Evolutionary conservation across 2,329 filamentous ascomycete genomes (phyloP).

Genomic region (Magnaporthiopsis rhizophila): DNA sequence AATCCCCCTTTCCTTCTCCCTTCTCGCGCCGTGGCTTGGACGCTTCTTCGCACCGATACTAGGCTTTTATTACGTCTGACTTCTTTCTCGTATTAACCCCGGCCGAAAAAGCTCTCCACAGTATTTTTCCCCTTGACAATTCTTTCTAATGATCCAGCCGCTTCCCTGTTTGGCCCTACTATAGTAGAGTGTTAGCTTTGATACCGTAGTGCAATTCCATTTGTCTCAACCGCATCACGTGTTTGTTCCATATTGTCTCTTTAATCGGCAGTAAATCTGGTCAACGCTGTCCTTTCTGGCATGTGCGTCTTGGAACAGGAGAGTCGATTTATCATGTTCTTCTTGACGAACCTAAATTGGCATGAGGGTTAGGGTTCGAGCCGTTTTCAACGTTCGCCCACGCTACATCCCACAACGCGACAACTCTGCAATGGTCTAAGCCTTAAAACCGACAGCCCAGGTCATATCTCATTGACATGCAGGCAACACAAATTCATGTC

Average conservation of each 20-base stretch:
- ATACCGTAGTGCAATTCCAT: not conserved
- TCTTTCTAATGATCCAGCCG: constrained; percentile 7
- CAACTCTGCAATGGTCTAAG: constrained; percentile 14
- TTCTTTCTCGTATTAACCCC: not conserved
- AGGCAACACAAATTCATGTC: not conserved
- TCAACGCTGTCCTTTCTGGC: not conserved
- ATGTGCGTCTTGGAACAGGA: not conserved
- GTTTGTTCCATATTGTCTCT: no score
- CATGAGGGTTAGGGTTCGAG: no score
- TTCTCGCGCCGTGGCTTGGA: not conserved
- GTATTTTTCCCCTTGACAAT: constrained; percentile 2
- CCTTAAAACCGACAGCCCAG: not conserved
- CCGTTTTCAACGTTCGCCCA: no score
- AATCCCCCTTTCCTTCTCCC: not conserved
- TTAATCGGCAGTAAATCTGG: no score
- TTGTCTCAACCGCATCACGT: not conserved
- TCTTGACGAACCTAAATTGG: no score
- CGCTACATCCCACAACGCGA: no score
- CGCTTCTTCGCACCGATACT: not conserved
- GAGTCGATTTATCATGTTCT: no score
- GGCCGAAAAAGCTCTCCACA: constrained; percentile 2
- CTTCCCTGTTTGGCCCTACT: not conserved
- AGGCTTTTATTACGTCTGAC: constrained; percentile 6
- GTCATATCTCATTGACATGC: not conserved
- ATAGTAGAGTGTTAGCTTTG: constrained; percentile 1